phyloP scores from a whole-genome alignment of 2,329 filamentous ascomycete genomes.

The Dactylonectria estremocensis region DNA sequence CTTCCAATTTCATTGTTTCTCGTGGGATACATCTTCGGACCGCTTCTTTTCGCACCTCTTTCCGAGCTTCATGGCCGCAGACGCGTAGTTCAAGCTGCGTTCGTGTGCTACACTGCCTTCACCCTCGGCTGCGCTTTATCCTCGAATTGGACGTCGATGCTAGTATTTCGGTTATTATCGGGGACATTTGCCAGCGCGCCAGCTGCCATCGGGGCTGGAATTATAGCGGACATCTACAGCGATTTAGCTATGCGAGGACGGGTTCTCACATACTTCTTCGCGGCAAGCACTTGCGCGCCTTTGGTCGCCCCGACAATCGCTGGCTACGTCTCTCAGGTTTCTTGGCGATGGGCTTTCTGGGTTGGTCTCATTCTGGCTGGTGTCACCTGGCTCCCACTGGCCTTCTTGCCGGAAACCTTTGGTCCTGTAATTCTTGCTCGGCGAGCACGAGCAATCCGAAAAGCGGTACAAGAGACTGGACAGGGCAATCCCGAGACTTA shows the following conservation, averaged over 20 bases:
- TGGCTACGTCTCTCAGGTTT: neutral
- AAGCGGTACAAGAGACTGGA: too few species aligned
- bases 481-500: too few species aligned
- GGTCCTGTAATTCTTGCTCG: neutral
- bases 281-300: neutral
- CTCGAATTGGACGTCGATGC: neutral
- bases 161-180: conserved; percentile 3
- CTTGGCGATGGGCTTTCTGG: conserved; percentile 3
- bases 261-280: neutral
- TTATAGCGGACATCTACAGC: neutral
- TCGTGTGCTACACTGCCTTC: conserved; percentile 2
- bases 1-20: neutral
- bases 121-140: neutral
- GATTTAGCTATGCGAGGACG: neutral
- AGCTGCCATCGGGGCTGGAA: neutral
- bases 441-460: neutral
- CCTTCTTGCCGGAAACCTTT: neutral
- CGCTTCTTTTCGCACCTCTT: neutral
- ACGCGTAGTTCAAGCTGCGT: neutral
- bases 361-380: neutral
- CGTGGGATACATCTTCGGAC: neutral
- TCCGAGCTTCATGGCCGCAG: conserved; percentile 1
- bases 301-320: neutral
- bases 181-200: neutral
- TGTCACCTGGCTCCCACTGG: neutral